These are phyloP conservation scores for Myrica gale DNA, from an alignment of 306 rosid genomes.

Conservation along the genomic window DNA sequence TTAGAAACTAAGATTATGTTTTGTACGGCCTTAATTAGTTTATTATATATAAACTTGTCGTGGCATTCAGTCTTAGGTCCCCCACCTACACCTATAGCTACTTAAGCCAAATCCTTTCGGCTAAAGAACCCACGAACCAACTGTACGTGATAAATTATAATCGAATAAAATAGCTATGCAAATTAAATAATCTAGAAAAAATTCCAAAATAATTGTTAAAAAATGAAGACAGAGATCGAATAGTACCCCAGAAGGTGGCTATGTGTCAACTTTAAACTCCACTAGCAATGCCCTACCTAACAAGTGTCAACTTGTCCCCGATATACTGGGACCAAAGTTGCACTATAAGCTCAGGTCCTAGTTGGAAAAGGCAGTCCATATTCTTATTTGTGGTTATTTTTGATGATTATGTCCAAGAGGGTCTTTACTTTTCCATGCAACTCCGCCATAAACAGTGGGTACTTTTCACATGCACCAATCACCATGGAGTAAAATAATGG, in stretches of 20 bases:
- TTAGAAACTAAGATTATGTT: background rate
- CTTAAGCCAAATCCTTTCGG: background rate
- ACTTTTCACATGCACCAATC: background rate
- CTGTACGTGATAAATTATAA: background rate
- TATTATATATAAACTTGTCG: background rate
- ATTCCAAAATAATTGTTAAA: background rate
- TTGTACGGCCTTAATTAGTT: background rate
- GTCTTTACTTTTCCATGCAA: background rate
- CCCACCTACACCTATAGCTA: background rate
- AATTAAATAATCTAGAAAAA: no score
- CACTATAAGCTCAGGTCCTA: background rate
- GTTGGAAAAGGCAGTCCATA: background rate
- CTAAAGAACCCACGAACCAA: background rate
- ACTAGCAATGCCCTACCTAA: background rate
- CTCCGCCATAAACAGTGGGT: background rate
- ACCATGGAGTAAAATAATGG: background rate
- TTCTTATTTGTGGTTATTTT: background rate
- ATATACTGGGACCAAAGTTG: conserved; percentile 1
- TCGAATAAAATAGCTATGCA: background rate
- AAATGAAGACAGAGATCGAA: no score
- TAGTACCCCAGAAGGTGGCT: background rate
- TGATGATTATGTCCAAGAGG: background rate
- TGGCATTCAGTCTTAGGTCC: background rate
- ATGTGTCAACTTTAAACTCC: conserved; percentile 1
- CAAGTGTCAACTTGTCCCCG: background rate